Conservation (phyloP, 2,329 filamentous ascomycete species). For the Arthrobotrys musiformis region DNA sequence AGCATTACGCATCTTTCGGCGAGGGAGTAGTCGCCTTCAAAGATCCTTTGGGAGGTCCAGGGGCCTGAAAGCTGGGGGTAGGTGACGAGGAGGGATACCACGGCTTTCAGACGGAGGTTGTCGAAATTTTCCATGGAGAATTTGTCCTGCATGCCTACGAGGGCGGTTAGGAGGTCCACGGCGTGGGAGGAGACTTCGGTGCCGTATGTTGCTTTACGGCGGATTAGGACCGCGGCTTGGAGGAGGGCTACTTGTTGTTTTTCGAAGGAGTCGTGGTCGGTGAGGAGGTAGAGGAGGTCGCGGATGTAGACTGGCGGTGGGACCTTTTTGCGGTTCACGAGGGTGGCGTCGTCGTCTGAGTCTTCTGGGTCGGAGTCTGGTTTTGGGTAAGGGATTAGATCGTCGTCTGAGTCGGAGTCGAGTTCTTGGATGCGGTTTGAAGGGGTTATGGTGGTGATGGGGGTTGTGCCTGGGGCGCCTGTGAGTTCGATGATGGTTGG, state of each 20-base stretch:
- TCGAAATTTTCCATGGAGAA: constrained; percentile 83
- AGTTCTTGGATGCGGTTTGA: constrained; percentile 73
- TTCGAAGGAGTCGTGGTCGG: constrained; percentile 85
- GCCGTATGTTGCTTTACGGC: constrained; percentile 87
- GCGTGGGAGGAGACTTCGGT: constrained; percentile 86
- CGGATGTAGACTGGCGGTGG: constrained; percentile 90
- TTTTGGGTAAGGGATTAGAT: constrained; percentile 81
- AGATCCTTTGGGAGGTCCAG: constrained; percentile 86
- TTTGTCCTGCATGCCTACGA: constrained; percentile 85
- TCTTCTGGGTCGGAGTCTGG: constrained; percentile 89
- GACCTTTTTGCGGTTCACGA: constrained; percentile 83
- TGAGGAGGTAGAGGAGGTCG: constrained; percentile 80
- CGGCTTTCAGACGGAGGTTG: constrained; percentile 78
- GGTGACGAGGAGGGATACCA: constrained; percentile 82
- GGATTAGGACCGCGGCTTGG: constrained; percentile 81
- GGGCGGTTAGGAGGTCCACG: constrained; percentile 78
- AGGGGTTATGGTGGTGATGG: constrained; percentile 60
- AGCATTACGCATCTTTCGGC: constrained; percentile 84
- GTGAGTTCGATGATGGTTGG: constrained; percentile 62
- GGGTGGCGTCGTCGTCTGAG: constrained; percentile 89
- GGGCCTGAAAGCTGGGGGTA: constrained; percentile 80
- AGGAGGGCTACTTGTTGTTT: constrained; percentile 81
- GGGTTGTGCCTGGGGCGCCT: background rate
- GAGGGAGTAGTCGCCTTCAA: constrained; percentile 90
- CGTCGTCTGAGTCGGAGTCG: constrained; percentile 70